These are phyloP conservation scores for Geotrichum citri-aurantii DNA, from an alignment of 1,139 yeast genomes.

Conservation along the genomic window DNA sequence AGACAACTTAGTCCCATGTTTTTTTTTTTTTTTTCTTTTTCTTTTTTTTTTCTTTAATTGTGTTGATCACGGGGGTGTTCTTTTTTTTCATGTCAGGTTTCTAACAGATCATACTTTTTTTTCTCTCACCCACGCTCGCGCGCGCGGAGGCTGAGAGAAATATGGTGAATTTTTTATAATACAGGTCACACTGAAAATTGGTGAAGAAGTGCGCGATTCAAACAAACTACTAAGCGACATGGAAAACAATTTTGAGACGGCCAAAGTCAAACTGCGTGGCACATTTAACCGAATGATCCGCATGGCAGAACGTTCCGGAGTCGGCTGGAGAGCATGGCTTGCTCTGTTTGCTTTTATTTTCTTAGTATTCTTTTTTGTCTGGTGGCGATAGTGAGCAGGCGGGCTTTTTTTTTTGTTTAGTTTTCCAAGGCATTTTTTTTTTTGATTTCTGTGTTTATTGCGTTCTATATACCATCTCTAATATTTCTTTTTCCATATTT, in stretches of 20 bases:
- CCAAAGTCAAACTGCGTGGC: conserved; percentile 48
- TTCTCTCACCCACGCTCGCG: no score
- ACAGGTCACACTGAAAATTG: conserved; percentile 66
- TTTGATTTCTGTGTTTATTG: not conserved
- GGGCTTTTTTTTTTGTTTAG: not conserved
- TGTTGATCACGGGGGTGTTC: no score
- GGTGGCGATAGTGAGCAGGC: conserved; percentile 42
- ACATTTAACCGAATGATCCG: conserved; percentile 69
- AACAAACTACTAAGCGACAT: conserved; percentile 56
- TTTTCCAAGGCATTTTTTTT: not conserved
- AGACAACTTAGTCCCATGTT: no score
- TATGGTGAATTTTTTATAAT: no score
- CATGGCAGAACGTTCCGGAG: conserved; percentile 80
- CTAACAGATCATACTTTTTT: no score
- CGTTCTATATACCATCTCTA: not conserved
- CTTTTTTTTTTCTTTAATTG: not conserved
- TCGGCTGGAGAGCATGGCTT: conserved; percentile 76
- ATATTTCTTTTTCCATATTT: not conserved
- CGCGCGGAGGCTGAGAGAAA: no score
- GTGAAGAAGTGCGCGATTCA: conserved; percentile 75
- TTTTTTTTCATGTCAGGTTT: no score
- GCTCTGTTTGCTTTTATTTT: conserved; percentile 56
- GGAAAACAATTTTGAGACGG: conserved; percentile 44
- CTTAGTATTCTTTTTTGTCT: conserved; percentile 73
- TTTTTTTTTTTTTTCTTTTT: no score